Evolutionary conservation across 73 alveolate species (phyloP).

Genomic region (Paramecium biaurelia): DNA sequence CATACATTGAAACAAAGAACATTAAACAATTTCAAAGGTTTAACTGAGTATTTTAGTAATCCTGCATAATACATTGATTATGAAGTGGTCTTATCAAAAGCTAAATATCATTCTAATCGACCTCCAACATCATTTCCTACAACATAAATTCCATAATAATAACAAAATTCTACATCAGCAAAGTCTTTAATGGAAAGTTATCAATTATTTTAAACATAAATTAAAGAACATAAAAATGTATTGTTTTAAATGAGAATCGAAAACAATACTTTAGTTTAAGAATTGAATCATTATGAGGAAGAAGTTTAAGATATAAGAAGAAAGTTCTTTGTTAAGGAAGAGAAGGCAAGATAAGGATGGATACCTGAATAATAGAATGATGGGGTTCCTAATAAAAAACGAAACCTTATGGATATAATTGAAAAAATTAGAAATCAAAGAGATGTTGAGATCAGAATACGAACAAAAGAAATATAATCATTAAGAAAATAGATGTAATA

Average conservation of each 20-base stretch:
- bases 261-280: neutral
- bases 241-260: slow-evolving; percentile 28
- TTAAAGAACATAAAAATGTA: slow-evolving; percentile 2
- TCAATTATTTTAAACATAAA: neutral
- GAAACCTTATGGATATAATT: neutral
- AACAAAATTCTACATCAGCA: slow-evolving; percentile 1
- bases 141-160: neutral
- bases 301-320: neutral
- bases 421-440: neutral
- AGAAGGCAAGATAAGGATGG: slow-evolving; percentile 48
- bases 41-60: slow-evolving; percentile 39
- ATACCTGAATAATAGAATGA: slow-evolving; percentile 10
- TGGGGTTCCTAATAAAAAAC: neutral
- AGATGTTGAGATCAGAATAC: neutral
- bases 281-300: neutral
- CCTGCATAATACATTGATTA: slow-evolving; percentile 50
- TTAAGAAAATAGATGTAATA: neutral
- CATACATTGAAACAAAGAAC: neutral
- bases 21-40: slow-evolving; percentile 28
- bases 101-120: slow-evolving; percentile 33
- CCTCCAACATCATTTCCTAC: slow-evolving; percentile 51
- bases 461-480: neutral
- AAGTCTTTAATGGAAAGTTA: slow-evolving; percentile 19
- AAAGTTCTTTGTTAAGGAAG: neutral
- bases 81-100: slow-evolving; percentile 10